These are phyloP conservation scores for Trichosporon ovoides DNA, from an alignment of 1,284 basidiomycete genomes.

Conservation along the genomic window DNA sequence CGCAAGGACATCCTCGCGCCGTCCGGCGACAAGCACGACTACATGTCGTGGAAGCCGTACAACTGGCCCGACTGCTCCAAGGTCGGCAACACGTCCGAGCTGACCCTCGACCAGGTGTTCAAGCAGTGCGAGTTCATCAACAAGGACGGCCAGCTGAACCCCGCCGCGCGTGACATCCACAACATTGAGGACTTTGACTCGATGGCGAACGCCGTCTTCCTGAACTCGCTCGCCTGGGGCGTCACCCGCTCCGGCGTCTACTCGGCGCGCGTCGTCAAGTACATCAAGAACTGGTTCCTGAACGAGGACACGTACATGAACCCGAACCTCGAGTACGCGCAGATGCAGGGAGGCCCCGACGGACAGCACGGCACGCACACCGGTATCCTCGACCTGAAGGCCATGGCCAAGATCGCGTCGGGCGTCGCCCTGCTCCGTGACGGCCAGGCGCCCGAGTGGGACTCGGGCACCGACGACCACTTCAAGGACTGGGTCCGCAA, in stretches of 20 bases:
- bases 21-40: slow-evolving; percentile 18
- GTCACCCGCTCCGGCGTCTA: slow-evolving; percentile 48
- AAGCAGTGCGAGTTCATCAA: slow-evolving; percentile 14
- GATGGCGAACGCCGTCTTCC: slow-evolving; percentile 59
- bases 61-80: slow-evolving; percentile 26
- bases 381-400: slow-evolving; percentile 28
- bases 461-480: slow-evolving; percentile 15
- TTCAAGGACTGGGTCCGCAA: slow-evolving; percentile 23
- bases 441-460: slow-evolving; percentile 21
- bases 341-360: slow-evolving; percentile 59
- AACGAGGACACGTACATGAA: slow-evolving; percentile 59
- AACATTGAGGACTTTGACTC: slow-evolving; percentile 56
- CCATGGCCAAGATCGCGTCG: slow-evolving; percentile 28
- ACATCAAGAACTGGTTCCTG: slow-evolving; percentile 51
- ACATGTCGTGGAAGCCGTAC: slow-evolving; percentile 21
- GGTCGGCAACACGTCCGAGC: slow-evolving; percentile 25
- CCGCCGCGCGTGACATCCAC: slow-evolving; percentile 58
- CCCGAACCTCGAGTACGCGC: slow-evolving; percentile 63
- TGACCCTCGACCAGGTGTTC: slow-evolving; percentile 18
- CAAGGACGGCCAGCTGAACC: slow-evolving; percentile 61
- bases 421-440: slow-evolving; percentile 22
- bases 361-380: slow-evolving; percentile 23
- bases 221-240: slow-evolving; percentile 58
- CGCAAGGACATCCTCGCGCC: slow-evolving; percentile 17
- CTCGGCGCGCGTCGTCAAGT: slow-evolving; percentile 19